Evolutionary conservation across 257 asterid species (phyloP).

Genomic region (Solanum chilense): DNA sequence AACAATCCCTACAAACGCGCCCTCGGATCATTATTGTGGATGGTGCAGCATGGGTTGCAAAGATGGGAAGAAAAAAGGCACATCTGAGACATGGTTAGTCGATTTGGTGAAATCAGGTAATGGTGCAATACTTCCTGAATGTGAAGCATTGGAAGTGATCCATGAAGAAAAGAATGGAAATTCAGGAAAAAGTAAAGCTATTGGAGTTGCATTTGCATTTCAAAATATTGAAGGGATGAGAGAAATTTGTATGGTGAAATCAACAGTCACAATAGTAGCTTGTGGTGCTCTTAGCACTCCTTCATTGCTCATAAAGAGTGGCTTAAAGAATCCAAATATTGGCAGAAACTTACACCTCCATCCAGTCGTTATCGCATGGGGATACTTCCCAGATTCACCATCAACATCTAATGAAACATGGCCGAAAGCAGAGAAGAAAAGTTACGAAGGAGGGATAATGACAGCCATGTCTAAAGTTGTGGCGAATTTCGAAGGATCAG

Average conservation of each 20-base stretch:
- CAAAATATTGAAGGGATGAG: conserved; percentile 12
- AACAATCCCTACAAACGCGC: conserved; percentile 49
- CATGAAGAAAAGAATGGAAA: background rate
- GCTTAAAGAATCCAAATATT: conserved; percentile 56
- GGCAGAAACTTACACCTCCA: conserved; percentile 68
- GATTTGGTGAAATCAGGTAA: conserved; percentile 63
- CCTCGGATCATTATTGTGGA: conserved; percentile 69
- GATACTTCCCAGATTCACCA: conserved; percentile 38
- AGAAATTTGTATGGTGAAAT: conserved; percentile 40
- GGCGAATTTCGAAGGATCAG: conserved; percentile 26
- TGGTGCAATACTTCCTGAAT: conserved; percentile 51
- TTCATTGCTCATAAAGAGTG: conserved; percentile 39
- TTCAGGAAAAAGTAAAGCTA: conserved; percentile 14
- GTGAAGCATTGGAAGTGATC: conserved; percentile 45
- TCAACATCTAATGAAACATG: conserved; percentile 10
- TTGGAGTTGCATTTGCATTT: conserved; percentile 47
- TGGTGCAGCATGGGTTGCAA: conserved; percentile 79
- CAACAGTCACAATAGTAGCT: conserved; percentile 44
- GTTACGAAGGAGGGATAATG: conserved; percentile 69
- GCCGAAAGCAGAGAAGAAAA: conserved; percentile 45
- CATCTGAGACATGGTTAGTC: conserved; percentile 65
- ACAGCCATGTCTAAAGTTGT: conserved; percentile 65
- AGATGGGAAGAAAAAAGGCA: conserved; percentile 65
- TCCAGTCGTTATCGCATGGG: conserved; percentile 79
- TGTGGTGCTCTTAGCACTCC: conserved; percentile 84